phyloP scores from a whole-genome alignment of 1,284 basidiomycete genomes.

The Leccinum pachyderme region DNA sequence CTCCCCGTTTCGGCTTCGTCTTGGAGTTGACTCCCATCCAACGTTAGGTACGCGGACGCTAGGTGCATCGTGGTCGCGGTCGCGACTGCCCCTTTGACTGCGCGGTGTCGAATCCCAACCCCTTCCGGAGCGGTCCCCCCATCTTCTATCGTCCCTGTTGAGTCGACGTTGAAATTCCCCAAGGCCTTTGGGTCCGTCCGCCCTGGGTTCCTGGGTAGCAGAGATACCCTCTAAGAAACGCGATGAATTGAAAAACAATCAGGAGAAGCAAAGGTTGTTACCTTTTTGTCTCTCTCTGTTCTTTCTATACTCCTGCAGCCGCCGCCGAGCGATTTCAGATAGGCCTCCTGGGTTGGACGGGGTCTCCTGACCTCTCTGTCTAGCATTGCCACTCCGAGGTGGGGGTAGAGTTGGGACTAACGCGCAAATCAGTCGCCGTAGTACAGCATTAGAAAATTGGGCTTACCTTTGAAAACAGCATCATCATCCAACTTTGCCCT shows the following conservation, averaged over 20 bases:
- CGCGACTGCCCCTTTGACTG: slow-evolving; percentile 51
- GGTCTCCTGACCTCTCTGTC: slow-evolving; percentile 84
- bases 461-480: slow-evolving; percentile 78
- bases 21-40: slow-evolving; percentile 88
- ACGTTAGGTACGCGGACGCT: slow-evolving; percentile 87
- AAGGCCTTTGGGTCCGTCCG: slow-evolving; percentile 27
- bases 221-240: slow-evolving; percentile 27
- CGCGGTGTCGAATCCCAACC: slow-evolving; percentile 76
- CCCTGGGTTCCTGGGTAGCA: slow-evolving; percentile 23
- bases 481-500: slow-evolving; percentile 63
- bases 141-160: slow-evolving; percentile 38
- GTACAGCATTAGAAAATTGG: background rate
- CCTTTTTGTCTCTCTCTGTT: slow-evolving; percentile 69
- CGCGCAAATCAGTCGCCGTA: background rate
- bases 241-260: background rate
- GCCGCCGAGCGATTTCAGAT: slow-evolving; percentile 67
- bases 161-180: slow-evolving; percentile 38
- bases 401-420: slow-evolving; percentile 75
- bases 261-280: slow-evolving; percentile 17
- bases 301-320: slow-evolving; percentile 75
- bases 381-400: slow-evolving; percentile 52
- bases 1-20: slow-evolving; percentile 49
- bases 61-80: slow-evolving; percentile 73
- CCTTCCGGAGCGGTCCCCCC: slow-evolving; percentile 17
- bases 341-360: slow-evolving; percentile 92